Percentiles rank a stretch among this genome's conserved stretches.
phyloP scores from a whole-genome alignment of 2,329 filamentous ascomycete genomes.

The Fusarium hainanense region DNA sequence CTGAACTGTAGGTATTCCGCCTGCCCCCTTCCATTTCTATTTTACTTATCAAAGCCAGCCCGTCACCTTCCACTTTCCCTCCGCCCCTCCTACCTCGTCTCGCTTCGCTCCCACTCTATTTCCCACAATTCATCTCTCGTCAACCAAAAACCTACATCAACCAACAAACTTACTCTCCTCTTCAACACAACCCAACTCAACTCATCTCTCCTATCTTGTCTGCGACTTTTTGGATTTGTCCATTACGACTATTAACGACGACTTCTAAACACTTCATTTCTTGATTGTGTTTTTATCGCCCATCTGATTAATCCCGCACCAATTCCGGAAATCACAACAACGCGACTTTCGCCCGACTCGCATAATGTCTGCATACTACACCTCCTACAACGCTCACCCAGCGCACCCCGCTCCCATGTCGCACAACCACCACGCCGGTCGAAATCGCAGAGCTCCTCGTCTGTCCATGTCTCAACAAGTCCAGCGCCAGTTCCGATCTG shows the following conservation, averaged over 20 bases:
- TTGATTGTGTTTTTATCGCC: slow-evolving; percentile 31
- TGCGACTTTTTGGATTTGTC: slow-evolving; percentile 27
- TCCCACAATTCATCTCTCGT: slow-evolving; percentile 42
- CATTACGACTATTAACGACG: slow-evolving; percentile 23
- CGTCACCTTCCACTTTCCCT: slow-evolving; percentile 39
- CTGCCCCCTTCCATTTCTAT: slow-evolving; percentile 23
- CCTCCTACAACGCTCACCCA: slow-evolving; percentile 70
- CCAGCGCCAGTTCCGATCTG: slow-evolving; percentile 83
- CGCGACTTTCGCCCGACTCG: slow-evolving; percentile 23
- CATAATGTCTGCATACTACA: slow-evolving; percentile 73
- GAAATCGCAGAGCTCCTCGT: slow-evolving; percentile 85
- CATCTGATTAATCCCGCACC: slow-evolving; percentile 47
- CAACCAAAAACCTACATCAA: slow-evolving; percentile 38
- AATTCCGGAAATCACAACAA: slow-evolving; percentile 32
- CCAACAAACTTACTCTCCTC: slow-evolving; percentile 34
- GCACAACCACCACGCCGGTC: slow-evolving; percentile 84
- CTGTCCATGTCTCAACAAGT: slow-evolving; percentile 83
- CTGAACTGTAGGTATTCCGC: slow-evolving; percentile 19
- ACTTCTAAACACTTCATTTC: slow-evolving; percentile 17
- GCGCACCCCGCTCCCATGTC: slow-evolving; percentile 69
- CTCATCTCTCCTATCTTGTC: slow-evolving; percentile 14
- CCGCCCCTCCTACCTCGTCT: slow-evolving; percentile 45
- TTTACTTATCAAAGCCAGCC: slow-evolving; percentile 44
- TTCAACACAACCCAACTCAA: slow-evolving; percentile 4
- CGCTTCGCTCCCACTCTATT: slow-evolving; percentile 44